Evolutionary conservation across 352 stramenopile species (phyloP).

Genomic region (Aphanomyces euteiches): DNA sequence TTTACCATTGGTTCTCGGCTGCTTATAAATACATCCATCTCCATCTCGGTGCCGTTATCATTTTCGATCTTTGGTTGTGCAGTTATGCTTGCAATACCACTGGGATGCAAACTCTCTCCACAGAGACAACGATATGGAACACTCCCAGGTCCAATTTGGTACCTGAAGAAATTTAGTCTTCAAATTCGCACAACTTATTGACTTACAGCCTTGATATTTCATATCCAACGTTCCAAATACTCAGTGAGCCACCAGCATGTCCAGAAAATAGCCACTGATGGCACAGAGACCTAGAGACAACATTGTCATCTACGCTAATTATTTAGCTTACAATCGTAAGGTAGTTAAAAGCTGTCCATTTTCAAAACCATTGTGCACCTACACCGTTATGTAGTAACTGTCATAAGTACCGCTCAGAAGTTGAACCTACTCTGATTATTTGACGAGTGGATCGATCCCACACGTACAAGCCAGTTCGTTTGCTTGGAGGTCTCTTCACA

Average conservation of each 20-base stretch:
- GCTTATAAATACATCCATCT: slow-evolving; percentile 22
- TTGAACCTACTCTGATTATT: slow-evolving; percentile 43
- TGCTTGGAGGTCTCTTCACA: not conserved
- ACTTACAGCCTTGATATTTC: slow-evolving; percentile 9
- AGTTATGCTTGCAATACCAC: slow-evolving; percentile 1
- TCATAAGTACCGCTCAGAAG: not conserved
- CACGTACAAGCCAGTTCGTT: slow-evolving; percentile 5
- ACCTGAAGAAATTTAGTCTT: not conserved
- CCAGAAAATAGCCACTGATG: slow-evolving; percentile 57
- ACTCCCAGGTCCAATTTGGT: not conserved
- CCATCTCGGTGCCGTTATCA: slow-evolving; percentile 10
- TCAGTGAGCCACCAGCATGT: slow-evolving; percentile 41
- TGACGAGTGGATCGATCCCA: slow-evolving; percentile 12
- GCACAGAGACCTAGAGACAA: slow-evolving; percentile 34
- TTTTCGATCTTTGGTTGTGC: slow-evolving; percentile 19
- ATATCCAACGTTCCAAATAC: slow-evolving; percentile 48
- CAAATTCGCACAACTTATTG: not conserved
- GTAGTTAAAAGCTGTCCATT: slow-evolving; percentile 20
- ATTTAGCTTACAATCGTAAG: slow-evolving; percentile 37
- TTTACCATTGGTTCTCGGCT: not conserved
- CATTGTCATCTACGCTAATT: slow-evolving; percentile 31
- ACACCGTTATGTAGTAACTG: slow-evolving; percentile 30
- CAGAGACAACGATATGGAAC: slow-evolving; percentile 17
- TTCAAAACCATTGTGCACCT: slow-evolving; percentile 31
- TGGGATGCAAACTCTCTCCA: not conserved